Conservation (phyloP, 78 protist species). For the Dictyostelium firmibasis region DNA sequence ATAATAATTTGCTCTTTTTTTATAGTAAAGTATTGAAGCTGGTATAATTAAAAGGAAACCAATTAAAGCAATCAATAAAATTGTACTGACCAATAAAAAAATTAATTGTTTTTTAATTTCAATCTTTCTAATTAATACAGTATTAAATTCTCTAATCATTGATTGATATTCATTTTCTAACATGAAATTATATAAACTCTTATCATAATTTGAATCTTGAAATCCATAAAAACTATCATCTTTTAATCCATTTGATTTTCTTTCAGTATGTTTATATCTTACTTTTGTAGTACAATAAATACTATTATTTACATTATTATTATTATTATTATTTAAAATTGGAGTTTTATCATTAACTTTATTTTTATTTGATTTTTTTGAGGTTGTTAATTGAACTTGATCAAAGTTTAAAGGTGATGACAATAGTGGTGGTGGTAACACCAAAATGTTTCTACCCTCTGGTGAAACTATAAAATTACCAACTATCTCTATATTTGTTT, state of each 20-base stretch:
- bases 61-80: not conserved
- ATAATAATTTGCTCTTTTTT: not conserved
- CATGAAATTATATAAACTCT: not conserved
- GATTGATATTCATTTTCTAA: not conserved
- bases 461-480: not conserved
- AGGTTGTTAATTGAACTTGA: not conserved
- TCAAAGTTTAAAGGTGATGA: not conserved
- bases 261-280: not conserved
- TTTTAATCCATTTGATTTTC: not conserved
- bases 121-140: not conserved
- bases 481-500: not conserved
- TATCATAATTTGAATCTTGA: not conserved
- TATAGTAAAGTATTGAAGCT: not conserved
- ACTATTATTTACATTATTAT: no score
- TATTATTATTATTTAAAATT: not conserved
- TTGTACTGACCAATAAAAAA: not conserved
- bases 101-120: not conserved
- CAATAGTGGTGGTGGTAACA: not conserved
- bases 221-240: not conserved
- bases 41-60: slow-evolving; percentile 1
- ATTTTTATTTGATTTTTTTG: not conserved
- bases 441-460: not conserved
- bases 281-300: not conserved
- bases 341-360: not conserved
- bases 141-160: not conserved